Evolutionary conservation across 306 rosid genomes (phyloP).

Genomic region (Sphenostylis stenocarpa): DNA sequence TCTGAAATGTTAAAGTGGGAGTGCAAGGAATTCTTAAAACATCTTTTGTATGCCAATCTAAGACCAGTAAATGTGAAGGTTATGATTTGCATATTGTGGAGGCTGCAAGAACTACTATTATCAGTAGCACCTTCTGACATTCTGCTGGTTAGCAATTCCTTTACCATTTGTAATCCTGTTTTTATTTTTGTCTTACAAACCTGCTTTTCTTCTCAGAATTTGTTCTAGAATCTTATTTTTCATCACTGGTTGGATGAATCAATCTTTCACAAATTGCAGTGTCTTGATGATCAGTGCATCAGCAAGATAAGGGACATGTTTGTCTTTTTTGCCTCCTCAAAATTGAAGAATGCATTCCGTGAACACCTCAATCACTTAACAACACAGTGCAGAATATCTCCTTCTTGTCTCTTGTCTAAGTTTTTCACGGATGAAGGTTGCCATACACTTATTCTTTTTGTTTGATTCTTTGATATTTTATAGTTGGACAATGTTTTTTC

Average conservation of each 20-base stretch:
- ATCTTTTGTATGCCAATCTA: slow-evolving; percentile 45
- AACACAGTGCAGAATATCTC: slow-evolving; percentile 59
- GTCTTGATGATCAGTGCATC: slow-evolving; percentile 60
- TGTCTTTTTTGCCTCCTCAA: slow-evolving; percentile 66
- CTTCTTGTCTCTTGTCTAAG: slow-evolving; percentile 57
- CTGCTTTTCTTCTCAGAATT: slow-evolving; percentile 2
- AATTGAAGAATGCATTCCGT: slow-evolving; percentile 57
- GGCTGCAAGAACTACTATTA: slow-evolving; percentile 51
- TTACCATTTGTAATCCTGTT: not conserved
- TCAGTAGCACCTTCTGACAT: slow-evolving; percentile 50
- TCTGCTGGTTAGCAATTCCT: slow-evolving; percentile 54
- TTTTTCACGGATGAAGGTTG: slow-evolving; percentile 84
- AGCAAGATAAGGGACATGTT: slow-evolving; percentile 63
- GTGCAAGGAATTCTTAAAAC: slow-evolving; percentile 57
- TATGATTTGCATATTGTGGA: slow-evolving; percentile 78
- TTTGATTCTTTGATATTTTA: slow-evolving; percentile 12
- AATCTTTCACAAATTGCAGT: slow-evolving; percentile 53
- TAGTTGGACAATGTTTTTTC: not conserved
- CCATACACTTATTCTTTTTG: slow-evolving; percentile 25
- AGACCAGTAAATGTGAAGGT: slow-evolving; percentile 52
- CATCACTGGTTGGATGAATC: slow-evolving; percentile 14
- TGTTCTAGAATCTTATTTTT: not conserved
- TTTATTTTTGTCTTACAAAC: not conserved
- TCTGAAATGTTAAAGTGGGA: slow-evolving; percentile 66
- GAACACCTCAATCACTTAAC: slow-evolving; percentile 71